Conservation (phyloP, 192 early-diverging fungal species). For the Coemansia sp. region DNA sequence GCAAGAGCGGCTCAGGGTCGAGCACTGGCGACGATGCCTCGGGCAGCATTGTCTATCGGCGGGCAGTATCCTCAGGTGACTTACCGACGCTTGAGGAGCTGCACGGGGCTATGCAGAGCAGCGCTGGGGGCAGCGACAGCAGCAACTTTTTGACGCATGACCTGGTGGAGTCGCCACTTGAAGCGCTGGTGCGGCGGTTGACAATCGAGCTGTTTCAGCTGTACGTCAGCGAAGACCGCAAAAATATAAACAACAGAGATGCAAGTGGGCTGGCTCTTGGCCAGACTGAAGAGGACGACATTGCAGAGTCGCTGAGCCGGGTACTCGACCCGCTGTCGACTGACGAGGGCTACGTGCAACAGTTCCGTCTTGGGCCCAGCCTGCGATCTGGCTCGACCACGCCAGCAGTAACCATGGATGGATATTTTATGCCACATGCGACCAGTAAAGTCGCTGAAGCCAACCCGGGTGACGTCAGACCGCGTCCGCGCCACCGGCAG, state of each 20-base stretch:
- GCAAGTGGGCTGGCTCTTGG: background rate
- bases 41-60: conserved; percentile 42
- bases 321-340: conserved; percentile 18
- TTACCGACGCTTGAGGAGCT: conserved; percentile 42
- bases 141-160: conserved; percentile 44
- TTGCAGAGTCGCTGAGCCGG: conserved; percentile 22
- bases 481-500: conserved; percentile 36
- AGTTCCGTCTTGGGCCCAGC: conserved; percentile 55
- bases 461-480: background rate
- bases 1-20: conserved; percentile 3
- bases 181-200: conserved; percentile 50
- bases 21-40: conserved; percentile 9
- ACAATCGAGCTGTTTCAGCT: conserved; percentile 56
- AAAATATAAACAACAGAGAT: conserved; percentile 6
- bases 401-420: conserved; percentile 55
- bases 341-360: conserved; percentile 44
- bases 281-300: conserved; percentile 19
- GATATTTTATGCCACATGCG: conserved; percentile 49
- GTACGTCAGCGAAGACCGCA: conserved; percentile 53
- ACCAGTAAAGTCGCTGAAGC: conserved; percentile 1
- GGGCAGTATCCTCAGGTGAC: conserved; percentile 53
- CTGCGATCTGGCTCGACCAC: conserved; percentile 42
- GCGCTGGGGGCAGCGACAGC: conserved; percentile 2
- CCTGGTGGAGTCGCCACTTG: conserved; percentile 53
- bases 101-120: conserved; percentile 4